A percentile compares a stretch with the other conserved stretches of the same genome.
Conservation (phyloP, 2,329 filamentous ascomycete genomes). For the Pleoardoris graminearum region DNA sequence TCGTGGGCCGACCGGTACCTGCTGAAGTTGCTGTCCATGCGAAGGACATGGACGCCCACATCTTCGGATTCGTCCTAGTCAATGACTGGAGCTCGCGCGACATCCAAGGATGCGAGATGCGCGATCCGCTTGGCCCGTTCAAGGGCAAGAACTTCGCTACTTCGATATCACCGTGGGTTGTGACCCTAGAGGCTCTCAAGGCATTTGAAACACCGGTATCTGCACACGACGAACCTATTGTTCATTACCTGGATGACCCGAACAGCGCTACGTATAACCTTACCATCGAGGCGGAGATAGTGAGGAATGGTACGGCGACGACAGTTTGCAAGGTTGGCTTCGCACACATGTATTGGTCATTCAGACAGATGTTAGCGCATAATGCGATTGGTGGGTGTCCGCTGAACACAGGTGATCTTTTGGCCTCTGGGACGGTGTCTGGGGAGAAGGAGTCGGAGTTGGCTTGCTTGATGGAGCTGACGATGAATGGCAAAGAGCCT, state of each 20-base stretch:
- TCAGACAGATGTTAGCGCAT: slow-evolving; percentile 51
- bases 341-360: slow-evolving; percentile 51
- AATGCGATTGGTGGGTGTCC: slow-evolving; percentile 49
- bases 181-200: slow-evolving; percentile 62
- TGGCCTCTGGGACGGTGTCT: slow-evolving; percentile 52
- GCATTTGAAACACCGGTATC: slow-evolving; percentile 32
- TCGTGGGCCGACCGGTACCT: slow-evolving; percentile 48
- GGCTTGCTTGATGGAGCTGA: slow-evolving; percentile 50
- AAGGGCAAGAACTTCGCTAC: slow-evolving; percentile 65
- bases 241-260: slow-evolving; percentile 30
- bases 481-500: slow-evolving; percentile 41
- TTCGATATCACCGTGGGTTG: slow-evolving; percentile 63
- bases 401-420: slow-evolving; percentile 48
- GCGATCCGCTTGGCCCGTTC: slow-evolving; percentile 60
- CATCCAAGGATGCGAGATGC: slow-evolving; percentile 65
- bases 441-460: slow-evolving; percentile 44
- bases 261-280: slow-evolving; percentile 31
- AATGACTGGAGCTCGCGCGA: slow-evolving; percentile 68
- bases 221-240: slow-evolving; percentile 24
- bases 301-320: slow-evolving; percentile 21
- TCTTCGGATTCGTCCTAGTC: slow-evolving; percentile 65
- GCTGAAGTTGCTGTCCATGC: slow-evolving; percentile 47
- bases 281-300: slow-evolving; percentile 25
- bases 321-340: slow-evolving; percentile 38
- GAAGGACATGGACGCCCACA: slow-evolving; percentile 55